phyloP scores from a whole-genome alignment of 768 basidiomycete genomes.

The Leccinum truebloodii region DNA sequence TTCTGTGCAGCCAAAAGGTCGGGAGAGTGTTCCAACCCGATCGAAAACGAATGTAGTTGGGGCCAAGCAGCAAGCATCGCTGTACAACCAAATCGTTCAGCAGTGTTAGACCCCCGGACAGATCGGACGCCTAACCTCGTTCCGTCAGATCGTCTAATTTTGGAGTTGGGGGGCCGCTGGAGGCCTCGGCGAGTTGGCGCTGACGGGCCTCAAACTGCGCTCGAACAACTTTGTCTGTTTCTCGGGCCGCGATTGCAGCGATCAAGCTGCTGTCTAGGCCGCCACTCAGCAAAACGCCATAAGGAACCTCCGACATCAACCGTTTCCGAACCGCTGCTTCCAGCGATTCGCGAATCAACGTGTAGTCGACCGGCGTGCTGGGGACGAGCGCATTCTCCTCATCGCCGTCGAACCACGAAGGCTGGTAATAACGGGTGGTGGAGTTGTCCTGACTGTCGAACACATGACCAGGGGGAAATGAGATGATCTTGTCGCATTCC shows the following conservation, averaged over 20 bases:
- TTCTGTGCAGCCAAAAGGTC: slow-evolving; percentile 93
- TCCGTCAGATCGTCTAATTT: slow-evolving; percentile 46
- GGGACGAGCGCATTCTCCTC: slow-evolving; percentile 60
- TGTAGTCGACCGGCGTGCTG: slow-evolving; percentile 61
- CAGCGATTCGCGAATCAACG: slow-evolving; percentile 72
- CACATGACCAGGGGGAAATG: slow-evolving; percentile 97
- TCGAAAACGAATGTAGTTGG: slow-evolving; percentile 95
- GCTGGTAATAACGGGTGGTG: slow-evolving; percentile 82
- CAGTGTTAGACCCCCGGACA: not conserved
- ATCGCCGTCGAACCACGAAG: slow-evolving; percentile 90
- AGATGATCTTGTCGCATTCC: slow-evolving; percentile 91
- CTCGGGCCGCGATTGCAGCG: slow-evolving; percentile 90
- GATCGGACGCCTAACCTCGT: slow-evolving; percentile 45
- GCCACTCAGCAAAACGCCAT: slow-evolving; percentile 93
- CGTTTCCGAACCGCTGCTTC: slow-evolving; percentile 94
- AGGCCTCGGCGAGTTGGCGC: slow-evolving; percentile 52
- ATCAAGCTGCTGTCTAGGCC: slow-evolving; percentile 96
- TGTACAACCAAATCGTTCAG: slow-evolving; percentile 28
- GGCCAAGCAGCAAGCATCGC: slow-evolving; percentile 89
- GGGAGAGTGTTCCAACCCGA: slow-evolving; percentile 93
- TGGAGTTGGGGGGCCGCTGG: slow-evolving; percentile 61
- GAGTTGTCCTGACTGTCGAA: slow-evolving; percentile 84
- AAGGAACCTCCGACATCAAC: slow-evolving; percentile 98
- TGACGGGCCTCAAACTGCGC: slow-evolving; percentile 75
- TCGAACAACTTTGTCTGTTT: slow-evolving; percentile 88